Base-by-base conservation (phyloP, 176 grass and related monocot genomes). In the Musa acuminata region DNA sequence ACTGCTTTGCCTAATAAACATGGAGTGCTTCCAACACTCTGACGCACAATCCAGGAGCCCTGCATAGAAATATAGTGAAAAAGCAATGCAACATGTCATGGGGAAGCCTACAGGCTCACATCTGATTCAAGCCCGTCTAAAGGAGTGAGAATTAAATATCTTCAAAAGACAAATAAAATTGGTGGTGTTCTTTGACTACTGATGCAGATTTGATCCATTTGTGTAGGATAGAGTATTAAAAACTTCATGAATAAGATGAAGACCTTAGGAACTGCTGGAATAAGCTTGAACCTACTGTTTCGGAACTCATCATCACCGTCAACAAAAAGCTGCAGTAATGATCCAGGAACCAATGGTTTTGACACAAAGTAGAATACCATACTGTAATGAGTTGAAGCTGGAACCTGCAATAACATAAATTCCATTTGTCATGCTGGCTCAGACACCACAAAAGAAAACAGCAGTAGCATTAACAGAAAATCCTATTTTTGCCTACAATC, bases 11-110 rank as follows among this genome's bases (percentile, higher is more conserved):
- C 94, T 80, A 98, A 75, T 24, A 98, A 74, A 93, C 94, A 98
- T 62, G 94, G 94, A 25, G 88, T 98, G 86, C 84, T 88, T 59
- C 94, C 94, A 84, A 98, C 94, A 83, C 90, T 91, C 77, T 98
- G 90, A 49, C 90, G 94, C 27, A 98, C 94, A 85, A 98, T 98
- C 94, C 90, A 98, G 79, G 94, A 91, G 8, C 94, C 94, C 94
- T 98, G 80, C 64, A 67, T 13, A 24, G 51, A 50, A 50, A 51
- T 70, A 8, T 19, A 14, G 29, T 19, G 19, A 48, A 13, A 8
- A 70, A 11, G 13, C 29, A 70, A 49, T 43, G 35, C 1, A 29
- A 70, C 43, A 17, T 10, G 35, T 19, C 2, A 1, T 14, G 1
- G 27, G 8, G 13, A 51, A 14, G 2, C 2, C 3, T 8, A 8